Evolutionary conservation across 1,139 yeast genomes (phyloP), one percentile per base, ranked within the genome.

Genomic region (Geotrichum carabidarum): DNA sequence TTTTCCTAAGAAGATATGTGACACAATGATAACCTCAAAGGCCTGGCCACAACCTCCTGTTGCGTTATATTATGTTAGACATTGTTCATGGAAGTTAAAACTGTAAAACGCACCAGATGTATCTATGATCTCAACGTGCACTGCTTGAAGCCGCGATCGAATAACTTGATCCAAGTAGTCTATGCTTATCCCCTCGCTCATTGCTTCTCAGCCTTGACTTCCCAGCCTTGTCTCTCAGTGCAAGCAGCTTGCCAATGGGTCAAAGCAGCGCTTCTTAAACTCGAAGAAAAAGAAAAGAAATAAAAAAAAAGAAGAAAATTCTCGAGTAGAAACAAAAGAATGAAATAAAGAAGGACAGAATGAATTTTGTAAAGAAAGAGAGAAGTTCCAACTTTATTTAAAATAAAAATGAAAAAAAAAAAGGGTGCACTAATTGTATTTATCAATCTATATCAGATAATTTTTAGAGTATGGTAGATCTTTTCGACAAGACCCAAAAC

Each of bases 41-140:
- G 94, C 93, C 67, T 86, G 94, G 7, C 95, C 95, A 68, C 94
- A 86, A 0, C 95, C 95, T 7, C 95, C 90, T 42, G 55, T 9
- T 12, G 17, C 22, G 11, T 15, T 8, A 12, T 5, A 42, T 22
- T 22, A 5, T 22, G 46, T 27, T 17, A 18, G 38, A 36, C 27
- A 44, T 17, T 22, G 36, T 42, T n/a, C 37, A 27, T 7, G 12
- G 36, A 43, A 44, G 9, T 22, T 36, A 30, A 11, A 15, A 44
- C n/a, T 31, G 31, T 45, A 30, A 30, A 48, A 37, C 41, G 34
- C 64, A 68, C 71, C 76, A 17, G 76, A 73, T 5, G 69, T 62
- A 51, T 73, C 77, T 6, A 57, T 56, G 17, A 72, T 69, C 44
- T 70, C 73, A 30, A 69, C 72, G 54, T 71, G 72, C 3, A 56